These are phyloP conservation scores for Oenanthe sinensis DNA, from an alignment of 129 eudicot species.

Conservation along the genomic window DNA sequence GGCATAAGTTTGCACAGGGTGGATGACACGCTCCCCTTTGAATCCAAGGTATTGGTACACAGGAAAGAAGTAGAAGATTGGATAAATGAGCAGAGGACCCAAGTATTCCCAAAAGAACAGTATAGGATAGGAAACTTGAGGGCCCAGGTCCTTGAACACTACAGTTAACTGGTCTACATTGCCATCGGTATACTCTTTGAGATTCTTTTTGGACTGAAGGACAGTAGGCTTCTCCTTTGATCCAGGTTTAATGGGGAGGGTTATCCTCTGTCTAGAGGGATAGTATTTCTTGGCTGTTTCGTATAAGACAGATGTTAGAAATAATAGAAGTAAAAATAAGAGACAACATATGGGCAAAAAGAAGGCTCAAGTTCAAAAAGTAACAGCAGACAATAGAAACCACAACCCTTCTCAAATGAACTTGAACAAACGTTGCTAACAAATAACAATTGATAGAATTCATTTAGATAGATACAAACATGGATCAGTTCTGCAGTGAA, in stretches of 20 bases:
- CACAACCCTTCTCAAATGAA: not conserved
- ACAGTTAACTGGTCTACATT: conserved; percentile 47
- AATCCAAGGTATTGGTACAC: conserved; percentile 67
- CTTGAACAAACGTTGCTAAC: too few species aligned
- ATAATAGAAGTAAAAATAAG: too few species aligned
- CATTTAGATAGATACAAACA: not conserved
- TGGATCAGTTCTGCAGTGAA: not conserved
- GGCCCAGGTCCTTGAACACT: conserved; percentile 89
- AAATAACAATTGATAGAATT: not conserved
- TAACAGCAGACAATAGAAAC: not conserved
- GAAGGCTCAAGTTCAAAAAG: not conserved
- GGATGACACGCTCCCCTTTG: conserved; percentile 56
- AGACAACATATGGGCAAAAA: not conserved
- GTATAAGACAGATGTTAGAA: conserved; percentile 21
- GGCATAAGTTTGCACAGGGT: conserved; percentile 89
- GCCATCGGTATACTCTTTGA: conserved; percentile 60
- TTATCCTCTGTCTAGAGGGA: conserved; percentile 87
- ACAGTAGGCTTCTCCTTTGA: conserved; percentile 69
- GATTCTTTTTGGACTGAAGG: conserved; percentile 59
- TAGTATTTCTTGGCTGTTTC: conserved; percentile 74
- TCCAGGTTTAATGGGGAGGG: conserved; percentile 77
- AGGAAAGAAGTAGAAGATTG: conserved; percentile 77
- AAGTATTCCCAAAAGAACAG: conserved; percentile 84
- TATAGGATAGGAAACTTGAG: conserved; percentile 86
- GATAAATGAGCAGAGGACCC: conserved; percentile 85